Evolutionary conservation across 2,329 filamentous ascomycete species (phyloP).

Genomic region (Nemania bipapillata): DNA sequence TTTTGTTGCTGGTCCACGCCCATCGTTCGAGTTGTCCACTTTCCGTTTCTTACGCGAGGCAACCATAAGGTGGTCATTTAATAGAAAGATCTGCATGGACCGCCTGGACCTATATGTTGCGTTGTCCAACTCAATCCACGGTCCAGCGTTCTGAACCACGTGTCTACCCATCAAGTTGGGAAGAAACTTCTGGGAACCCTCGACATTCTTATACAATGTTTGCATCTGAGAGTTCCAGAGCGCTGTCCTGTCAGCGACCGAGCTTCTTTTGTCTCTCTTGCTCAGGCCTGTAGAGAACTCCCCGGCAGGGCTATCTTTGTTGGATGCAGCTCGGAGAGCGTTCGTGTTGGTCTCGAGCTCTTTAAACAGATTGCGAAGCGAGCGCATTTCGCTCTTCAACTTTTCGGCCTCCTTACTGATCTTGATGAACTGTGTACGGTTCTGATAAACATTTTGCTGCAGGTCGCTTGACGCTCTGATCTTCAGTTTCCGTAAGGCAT

Average conservation of each 20-base stretch:
- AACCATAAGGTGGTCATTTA: constrained; percentile 93
- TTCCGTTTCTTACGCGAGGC: constrained; percentile 94
- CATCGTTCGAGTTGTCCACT: constrained; percentile 70
- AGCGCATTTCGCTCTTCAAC: constrained; percentile 94
- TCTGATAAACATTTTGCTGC: constrained; percentile 95
- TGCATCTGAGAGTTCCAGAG: constrained; percentile 78
- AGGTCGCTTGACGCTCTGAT: constrained; percentile 82
- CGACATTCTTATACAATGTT: constrained; percentile 94
- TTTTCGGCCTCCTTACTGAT: constrained; percentile 99
- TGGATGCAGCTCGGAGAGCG: constrained; percentile 70
- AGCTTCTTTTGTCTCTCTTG: constrained; percentile 86
- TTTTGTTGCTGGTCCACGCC: constrained; percentile 71
- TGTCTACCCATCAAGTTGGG: constrained; percentile 91
- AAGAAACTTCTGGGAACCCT: constrained; percentile 95
- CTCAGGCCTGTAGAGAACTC: constrained; percentile 67
- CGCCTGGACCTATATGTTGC: constrained; percentile 94
- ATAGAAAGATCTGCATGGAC: constrained; percentile 87
- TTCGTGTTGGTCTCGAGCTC: constrained; percentile 85
- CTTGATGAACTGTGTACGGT: constrained; percentile 97
- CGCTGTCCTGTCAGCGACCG: constrained; percentile 76
- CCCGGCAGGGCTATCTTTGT: constrained; percentile 61
- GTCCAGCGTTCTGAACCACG: constrained; percentile 89
- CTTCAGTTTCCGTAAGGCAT: constrained; percentile 79
- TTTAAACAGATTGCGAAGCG: constrained; percentile 87
- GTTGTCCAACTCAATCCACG: constrained; percentile 96